Base-by-base conservation (phyloP, 2,329 filamentous ascomycete genomes). In the Epichloe glyceriae region DNA sequence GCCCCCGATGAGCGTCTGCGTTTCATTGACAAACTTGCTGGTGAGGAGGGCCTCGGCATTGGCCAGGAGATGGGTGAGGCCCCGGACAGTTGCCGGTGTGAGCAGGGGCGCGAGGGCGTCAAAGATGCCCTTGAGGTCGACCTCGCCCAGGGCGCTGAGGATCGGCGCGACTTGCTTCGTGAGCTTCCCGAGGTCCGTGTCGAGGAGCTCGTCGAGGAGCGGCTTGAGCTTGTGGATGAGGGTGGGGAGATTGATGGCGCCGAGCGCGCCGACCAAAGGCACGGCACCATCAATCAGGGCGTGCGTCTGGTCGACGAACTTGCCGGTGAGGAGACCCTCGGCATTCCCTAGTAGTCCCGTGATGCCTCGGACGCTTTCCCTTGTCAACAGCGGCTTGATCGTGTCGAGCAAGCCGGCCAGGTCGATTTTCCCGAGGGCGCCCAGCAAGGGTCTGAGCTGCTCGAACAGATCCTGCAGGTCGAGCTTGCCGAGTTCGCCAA, bases 11-110 rank as follows among this genome's bases (percentile, higher is more conserved):
- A 70, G 62, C 0, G 62, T 66, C 8, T 69, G 65, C 0, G 67
- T 72, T 44, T 70, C 61, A 47, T 70, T 69, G 56, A 71, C 69
- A 45, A 71, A 70, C 12, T 63, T 61, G 44, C 52, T 50, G 0
- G 62, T 70, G 26, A 70, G 61, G 1, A 70, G 59, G n/a, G 62
- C 57, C 50, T 69, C 67, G 0, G 67, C 68, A 41, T 70, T 70
- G 19, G 54, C 60, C 1, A 68, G 57, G 0, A 68, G 59, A 3
- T 66, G 65, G 2, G 68, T 53, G 5, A 71, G 53, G 5, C 66
- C 67, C 50, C 62, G 57, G 7, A 70, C 55, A 0, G 61, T 63
- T 12, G 60, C 44, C 1, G 66, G 61, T 0, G 65, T 67, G 34
- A 71, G 58, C 11, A 67, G 56, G 3, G 67, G 69, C 19, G 61